A percentile compares a stretch with the other conserved stretches of the same genome.
These are phyloP conservation scores for Cutaneotrichosporon dermatis DNA, from an alignment of 1,284 basidiomycete species.

Conservation along the genomic window DNA sequence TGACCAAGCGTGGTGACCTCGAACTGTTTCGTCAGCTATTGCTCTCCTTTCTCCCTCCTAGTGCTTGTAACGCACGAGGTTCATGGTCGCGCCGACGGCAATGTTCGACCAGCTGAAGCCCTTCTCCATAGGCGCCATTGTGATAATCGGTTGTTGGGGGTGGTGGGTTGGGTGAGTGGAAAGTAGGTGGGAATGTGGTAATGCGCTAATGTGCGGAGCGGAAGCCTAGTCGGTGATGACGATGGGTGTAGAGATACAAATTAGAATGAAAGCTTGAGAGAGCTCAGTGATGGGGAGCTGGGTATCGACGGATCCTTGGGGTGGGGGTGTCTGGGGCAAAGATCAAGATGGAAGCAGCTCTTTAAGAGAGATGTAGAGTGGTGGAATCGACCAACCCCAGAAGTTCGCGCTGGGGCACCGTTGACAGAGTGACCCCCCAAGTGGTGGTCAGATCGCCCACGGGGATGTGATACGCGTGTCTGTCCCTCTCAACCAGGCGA, in stretches of 20 bases:
- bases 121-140: slow-evolving; percentile 63
- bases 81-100: slow-evolving; percentile 95
- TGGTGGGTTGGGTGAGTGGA: neutral
- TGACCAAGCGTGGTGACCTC: slow-evolving; percentile 96
- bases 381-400: neutral
- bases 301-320: neutral
- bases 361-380: neutral
- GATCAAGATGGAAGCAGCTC: neutral
- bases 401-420: neutral
- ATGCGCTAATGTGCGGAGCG: neutral
- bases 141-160: slow-evolving; percentile 13
- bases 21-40: slow-evolving; percentile 21
- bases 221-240: neutral
- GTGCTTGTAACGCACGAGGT: slow-evolving; percentile 63
- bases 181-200: slow-evolving; percentile 5
- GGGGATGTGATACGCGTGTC: no score
- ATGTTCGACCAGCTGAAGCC: slow-evolving; percentile 98
- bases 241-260: neutral
- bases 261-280: neutral
- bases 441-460: no score
- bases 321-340: neutral
- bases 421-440: neutral
- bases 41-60: slow-evolving; percentile 28
- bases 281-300: neutral
- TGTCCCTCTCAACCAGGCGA: no score